A percentile compares a stretch with the other conserved stretches of the same genome.
Evolutionary conservation across 2,329 filamentous ascomycete genomes (phyloP).

Genomic region (Graphilbum sp.): DNA sequence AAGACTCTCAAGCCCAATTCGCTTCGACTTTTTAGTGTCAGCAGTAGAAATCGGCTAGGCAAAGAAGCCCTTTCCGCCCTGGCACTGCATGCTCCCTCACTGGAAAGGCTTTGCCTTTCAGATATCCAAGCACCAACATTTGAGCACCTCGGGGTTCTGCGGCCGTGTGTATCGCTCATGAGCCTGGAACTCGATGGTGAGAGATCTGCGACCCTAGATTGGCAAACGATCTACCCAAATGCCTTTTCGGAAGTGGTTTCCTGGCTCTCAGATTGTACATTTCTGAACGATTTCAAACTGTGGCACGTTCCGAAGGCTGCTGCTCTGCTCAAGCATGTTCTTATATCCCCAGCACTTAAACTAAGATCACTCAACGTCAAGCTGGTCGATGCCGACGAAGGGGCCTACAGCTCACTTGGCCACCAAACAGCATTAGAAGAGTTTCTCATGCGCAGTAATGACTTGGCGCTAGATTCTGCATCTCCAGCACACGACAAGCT

Average conservation of each 20-base stretch:
- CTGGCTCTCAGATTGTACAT: slow-evolving; percentile 23
- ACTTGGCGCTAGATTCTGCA: slow-evolving; percentile 9
- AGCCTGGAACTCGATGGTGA: slow-evolving; percentile 17
- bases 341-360: slow-evolving; percentile 21
- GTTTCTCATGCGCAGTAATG: slow-evolving; percentile 10
- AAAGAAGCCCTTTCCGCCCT: slow-evolving; percentile 40
- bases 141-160: slow-evolving; percentile 15
- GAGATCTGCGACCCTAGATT: slow-evolving; percentile 8
- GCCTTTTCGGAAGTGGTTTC: slow-evolving; percentile 14
- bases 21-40: slow-evolving; percentile 40
- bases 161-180: slow-evolving; percentile 18
- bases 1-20: slow-evolving; percentile 36
- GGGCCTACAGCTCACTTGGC: slow-evolving; percentile 34
- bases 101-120: slow-evolving; percentile 17
- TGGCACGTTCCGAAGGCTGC: slow-evolving; percentile 32
- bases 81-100: slow-evolving; percentile 19
- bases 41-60: slow-evolving; percentile 37
- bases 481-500: slow-evolving; percentile 18
- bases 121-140: slow-evolving; percentile 15
- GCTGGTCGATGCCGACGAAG: slow-evolving; percentile 26
- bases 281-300: slow-evolving; percentile 32
- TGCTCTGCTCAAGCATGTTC: slow-evolving; percentile 32
- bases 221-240: slow-evolving; percentile 9
- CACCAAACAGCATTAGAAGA: slow-evolving; percentile 28
- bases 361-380: slow-evolving; percentile 32